A percentile compares a stretch with the other conserved stretches of the same genome.
Conservation (phyloP, 805 yeast species). For the Zygosaccharomyces pseudorouxii region DNA sequence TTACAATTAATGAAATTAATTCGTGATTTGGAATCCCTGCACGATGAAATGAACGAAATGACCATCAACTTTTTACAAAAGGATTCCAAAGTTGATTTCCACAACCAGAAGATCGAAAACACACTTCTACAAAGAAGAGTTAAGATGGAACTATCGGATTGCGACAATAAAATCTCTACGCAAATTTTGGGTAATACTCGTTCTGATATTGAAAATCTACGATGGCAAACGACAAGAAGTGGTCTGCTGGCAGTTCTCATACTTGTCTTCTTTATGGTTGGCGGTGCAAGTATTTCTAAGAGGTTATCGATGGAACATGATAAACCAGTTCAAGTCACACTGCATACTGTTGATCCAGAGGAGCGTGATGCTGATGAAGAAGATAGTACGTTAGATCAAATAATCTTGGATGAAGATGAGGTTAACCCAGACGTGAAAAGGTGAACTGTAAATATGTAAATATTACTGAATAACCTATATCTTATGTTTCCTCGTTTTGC, state of each 20-base stretch:
- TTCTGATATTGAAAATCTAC: constrained; percentile 78
- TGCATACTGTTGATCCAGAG: constrained; percentile 34
- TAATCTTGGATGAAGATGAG: not conserved
- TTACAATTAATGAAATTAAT: constrained; percentile 64
- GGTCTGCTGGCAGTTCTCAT: constrained; percentile 74
- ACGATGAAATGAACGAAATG: constrained; percentile 69
- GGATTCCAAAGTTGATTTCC: constrained; percentile 75
- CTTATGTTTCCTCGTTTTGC: constrained; percentile 58
- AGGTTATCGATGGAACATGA: constrained; percentile 34
- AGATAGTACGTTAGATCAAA: constrained; percentile 27
- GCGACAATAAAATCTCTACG: constrained; percentile 78
- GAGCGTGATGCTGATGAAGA: constrained; percentile 36
- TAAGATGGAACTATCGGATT: constrained; percentile 69
- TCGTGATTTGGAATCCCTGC: constrained; percentile 63
- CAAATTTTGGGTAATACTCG: constrained; percentile 76
- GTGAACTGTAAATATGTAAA: not conserved
- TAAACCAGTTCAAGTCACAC: constrained; percentile 35
- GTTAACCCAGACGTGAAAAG: constrained; percentile 5
- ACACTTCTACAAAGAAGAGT: constrained; percentile 66
- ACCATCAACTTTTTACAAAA: constrained; percentile 57
- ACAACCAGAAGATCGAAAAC: constrained; percentile 82
- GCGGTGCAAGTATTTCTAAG: constrained; percentile 43
- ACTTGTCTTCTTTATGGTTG: constrained; percentile 57
- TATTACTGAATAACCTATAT: constrained; percentile 34
- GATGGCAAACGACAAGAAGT: constrained; percentile 91